Percentiles rank a stretch among this genome's conserved stretches.
Conservation (phyloP, 108 stramenopile species). For the Fragilariopsis cylindrus region DNA sequence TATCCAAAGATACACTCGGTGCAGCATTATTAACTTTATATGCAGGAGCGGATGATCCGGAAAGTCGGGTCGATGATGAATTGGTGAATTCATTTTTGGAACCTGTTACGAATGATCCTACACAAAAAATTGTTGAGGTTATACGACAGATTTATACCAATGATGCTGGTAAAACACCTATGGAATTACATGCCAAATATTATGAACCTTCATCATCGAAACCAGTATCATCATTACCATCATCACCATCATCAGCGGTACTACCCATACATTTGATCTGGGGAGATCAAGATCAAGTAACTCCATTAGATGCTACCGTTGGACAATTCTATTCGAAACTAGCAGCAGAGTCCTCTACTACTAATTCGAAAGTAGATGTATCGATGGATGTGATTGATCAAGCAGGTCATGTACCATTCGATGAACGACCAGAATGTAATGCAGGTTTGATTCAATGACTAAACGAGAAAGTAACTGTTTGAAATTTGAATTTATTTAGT, state of each 20-base stretch:
- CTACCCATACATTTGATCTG: slow-evolving; percentile 66
- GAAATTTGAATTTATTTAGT: no score
- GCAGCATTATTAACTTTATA: slow-evolving; percentile 52
- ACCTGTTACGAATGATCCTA: slow-evolving; percentile 46
- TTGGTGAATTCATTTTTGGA: slow-evolving; percentile 64
- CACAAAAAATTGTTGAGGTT: slow-evolving; percentile 45
- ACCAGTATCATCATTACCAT: neutral
- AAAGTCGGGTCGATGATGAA: slow-evolving; percentile 54
- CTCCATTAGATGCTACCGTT: slow-evolving; percentile 52
- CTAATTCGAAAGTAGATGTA: slow-evolving; percentile 22
- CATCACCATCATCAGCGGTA: neutral
- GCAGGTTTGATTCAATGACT: slow-evolving; percentile 53
- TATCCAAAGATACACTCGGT: slow-evolving; percentile 51
- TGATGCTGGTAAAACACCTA: slow-evolving; percentile 61
- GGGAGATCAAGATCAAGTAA: slow-evolving; percentile 56
- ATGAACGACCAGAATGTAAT: slow-evolving; percentile 60
- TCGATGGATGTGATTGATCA: slow-evolving; percentile 41
- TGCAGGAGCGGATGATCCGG: slow-evolving; percentile 19
- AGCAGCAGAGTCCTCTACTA: slow-evolving; percentile 16
- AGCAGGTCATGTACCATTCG: slow-evolving; percentile 64
- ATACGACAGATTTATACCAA: slow-evolving; percentile 68
- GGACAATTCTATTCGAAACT: slow-evolving; percentile 55
- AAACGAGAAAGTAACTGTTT: slow-evolving; percentile 12
- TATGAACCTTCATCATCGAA: neutral
- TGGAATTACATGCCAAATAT: slow-evolving; percentile 55